These are phyloP conservation scores for Torulaspora delbrueckii DNA, from an alignment of 805 yeast species.

Conservation along the genomic window DNA sequence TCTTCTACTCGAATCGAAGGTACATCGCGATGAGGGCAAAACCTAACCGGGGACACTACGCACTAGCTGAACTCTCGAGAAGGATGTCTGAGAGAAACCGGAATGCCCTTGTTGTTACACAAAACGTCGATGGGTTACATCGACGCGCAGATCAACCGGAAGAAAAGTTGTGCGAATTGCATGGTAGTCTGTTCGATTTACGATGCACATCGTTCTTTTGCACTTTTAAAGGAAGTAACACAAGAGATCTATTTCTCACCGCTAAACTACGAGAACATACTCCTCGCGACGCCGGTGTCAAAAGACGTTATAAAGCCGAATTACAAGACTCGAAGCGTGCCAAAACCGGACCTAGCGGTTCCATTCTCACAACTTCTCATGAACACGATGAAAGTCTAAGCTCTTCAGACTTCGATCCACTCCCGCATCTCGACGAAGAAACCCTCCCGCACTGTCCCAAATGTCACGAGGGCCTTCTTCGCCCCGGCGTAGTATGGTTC, in stretches of 20 bases:
- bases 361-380: constrained; percentile 1
- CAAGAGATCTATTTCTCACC: constrained; percentile 56
- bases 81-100: constrained; percentile 28
- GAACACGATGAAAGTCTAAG: constrained; percentile 6
- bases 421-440: constrained; percentile 42
- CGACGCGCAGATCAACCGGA: constrained; percentile 58
- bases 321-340: constrained; percentile 8
- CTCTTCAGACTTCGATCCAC: constrained; percentile 47
- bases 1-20: constrained; percentile 71
- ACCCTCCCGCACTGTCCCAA: constrained; percentile 73
- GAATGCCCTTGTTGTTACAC: constrained; percentile 64
- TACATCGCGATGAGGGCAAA: constrained; percentile 55
- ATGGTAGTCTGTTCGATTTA: constrained; percentile 71
- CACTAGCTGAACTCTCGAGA: constrained; percentile 58
- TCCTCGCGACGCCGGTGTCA: constrained; percentile 11
- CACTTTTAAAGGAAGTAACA: constrained; percentile 50
- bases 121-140: constrained; percentile 76
- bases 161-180: constrained; percentile 58
- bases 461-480: constrained; percentile 58
- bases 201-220: constrained; percentile 76
- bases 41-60: constrained; percentile 72
- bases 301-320: constrained; percentile 6
- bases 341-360: constrained; percentile 1
- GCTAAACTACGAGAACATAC: constrained; percentile 42
- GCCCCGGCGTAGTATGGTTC: constrained; percentile 94